Evolutionary conservation across 2,329 filamentous ascomycete genomes (phyloP).

Genomic region (Trichoderma arundinaceum): DNA sequence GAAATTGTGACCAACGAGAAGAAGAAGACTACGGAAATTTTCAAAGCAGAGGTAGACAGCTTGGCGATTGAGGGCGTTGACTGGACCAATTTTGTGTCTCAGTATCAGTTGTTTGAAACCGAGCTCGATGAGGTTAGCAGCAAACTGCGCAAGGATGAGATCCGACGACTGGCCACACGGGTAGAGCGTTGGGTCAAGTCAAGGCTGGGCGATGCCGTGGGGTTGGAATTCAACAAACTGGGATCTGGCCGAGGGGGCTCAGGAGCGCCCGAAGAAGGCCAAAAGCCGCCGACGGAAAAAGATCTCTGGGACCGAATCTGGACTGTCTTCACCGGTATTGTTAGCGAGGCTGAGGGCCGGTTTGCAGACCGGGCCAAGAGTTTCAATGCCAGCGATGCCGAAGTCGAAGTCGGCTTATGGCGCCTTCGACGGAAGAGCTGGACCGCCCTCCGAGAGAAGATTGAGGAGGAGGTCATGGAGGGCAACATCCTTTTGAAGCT

Average conservation of each 20-base stretch:
- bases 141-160: constrained; percentile 89
- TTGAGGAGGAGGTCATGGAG: constrained; percentile 98
- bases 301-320: constrained; percentile 97
- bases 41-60: constrained; percentile 75
- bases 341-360: constrained; percentile 81
- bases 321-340: constrained; percentile 80
- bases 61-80: constrained; percentile 77
- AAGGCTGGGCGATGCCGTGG: constrained; percentile 83
- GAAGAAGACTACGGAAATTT: constrained; percentile 73
- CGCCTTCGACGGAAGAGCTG: constrained; percentile 91
- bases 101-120: constrained; percentile 80
- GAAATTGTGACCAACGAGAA: constrained; percentile 89
- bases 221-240: constrained; percentile 94
- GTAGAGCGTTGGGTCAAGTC: constrained; percentile 94
- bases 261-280: constrained; percentile 78
- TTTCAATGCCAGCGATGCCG: constrained; percentile 89
- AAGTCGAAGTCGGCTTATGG: constrained; percentile 93
- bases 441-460: constrained; percentile 85
- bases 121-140: constrained; percentile 89
- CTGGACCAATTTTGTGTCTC: constrained; percentile 87
- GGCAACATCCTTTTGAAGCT: constrained; percentile 95
- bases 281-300: constrained; percentile 75
- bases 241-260: constrained; percentile 84
- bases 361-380: constrained; percentile 90
- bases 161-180: constrained; percentile 87